Conservation (phyloP, 805 yeast genomes). For the Lachancea fermentati region DNA sequence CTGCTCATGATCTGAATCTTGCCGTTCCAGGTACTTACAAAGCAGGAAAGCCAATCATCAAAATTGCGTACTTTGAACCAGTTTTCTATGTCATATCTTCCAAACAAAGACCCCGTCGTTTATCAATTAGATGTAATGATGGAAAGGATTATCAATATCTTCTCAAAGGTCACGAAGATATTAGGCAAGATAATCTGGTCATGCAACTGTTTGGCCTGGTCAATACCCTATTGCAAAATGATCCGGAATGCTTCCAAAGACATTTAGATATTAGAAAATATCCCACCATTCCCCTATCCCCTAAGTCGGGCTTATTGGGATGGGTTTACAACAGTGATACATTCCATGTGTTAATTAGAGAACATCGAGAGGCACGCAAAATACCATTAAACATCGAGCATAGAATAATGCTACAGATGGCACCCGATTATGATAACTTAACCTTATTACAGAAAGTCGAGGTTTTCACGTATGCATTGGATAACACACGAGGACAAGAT, state of each 20-base stretch:
- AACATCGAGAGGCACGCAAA: slow-evolving; percentile 87
- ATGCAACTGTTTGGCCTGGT: slow-evolving; percentile 97
- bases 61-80: slow-evolving; percentile 74
- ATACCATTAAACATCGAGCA: slow-evolving; percentile 89
- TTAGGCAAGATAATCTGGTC: slow-evolving; percentile 93
- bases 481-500: slow-evolving; percentile 94
- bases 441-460: slow-evolving; percentile 90
- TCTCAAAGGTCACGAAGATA: slow-evolving; percentile 95
- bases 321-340: slow-evolving; percentile 99
- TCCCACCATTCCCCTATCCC: slow-evolving; percentile 93
- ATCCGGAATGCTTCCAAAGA: slow-evolving; percentile 93
- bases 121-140: slow-evolving; percentile 78
- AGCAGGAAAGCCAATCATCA: slow-evolving; percentile 73
- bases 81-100: slow-evolving; percentile 83
- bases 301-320: slow-evolving; percentile 91
- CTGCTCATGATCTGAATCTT: slow-evolving; percentile 70
- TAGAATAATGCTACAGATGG: slow-evolving; percentile 94
- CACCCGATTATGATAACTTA: slow-evolving; percentile 86
- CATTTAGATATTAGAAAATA: slow-evolving; percentile 89
- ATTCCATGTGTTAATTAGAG: slow-evolving; percentile 86
- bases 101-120: slow-evolving; percentile 89
- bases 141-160: slow-evolving; percentile 82
- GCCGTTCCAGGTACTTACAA: slow-evolving; percentile 93
- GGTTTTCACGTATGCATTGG: slow-evolving; percentile 92
- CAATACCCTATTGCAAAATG: slow-evolving; percentile 80